Conservation (phyloP, 2,329 filamentous ascomycete species). For the Penicillium aurantiogriseum region DNA sequence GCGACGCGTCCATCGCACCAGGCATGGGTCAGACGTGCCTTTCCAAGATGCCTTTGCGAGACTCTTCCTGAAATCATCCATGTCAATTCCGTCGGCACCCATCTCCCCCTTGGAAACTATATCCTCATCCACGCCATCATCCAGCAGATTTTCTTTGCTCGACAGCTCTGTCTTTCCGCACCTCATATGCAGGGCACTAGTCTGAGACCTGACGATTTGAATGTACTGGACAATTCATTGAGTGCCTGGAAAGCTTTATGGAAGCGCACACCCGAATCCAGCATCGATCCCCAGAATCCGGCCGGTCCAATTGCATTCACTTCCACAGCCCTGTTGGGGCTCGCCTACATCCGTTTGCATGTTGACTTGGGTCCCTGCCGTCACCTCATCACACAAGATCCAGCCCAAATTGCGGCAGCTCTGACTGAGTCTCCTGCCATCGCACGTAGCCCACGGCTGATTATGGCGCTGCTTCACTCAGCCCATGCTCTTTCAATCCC, state of each 20-base stretch:
- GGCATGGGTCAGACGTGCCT: constrained; percentile 36
- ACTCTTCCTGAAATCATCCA: constrained; percentile 42
- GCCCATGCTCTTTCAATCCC: constrained; percentile 56
- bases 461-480: constrained; percentile 53
- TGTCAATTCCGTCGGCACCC: constrained; percentile 34
- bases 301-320: constrained; percentile 56
- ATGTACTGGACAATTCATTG: constrained; percentile 48
- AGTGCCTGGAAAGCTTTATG: constrained; percentile 54
- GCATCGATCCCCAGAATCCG: constrained; percentile 54
- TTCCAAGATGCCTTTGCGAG: constrained; percentile 49
- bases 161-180: constrained; percentile 48
- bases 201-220: constrained; percentile 46
- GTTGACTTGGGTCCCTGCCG: constrained; percentile 49
- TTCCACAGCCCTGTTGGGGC: constrained; percentile 48
- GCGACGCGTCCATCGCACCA: constrained; percentile 41
- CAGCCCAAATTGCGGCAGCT: constrained; percentile 47
- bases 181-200: constrained; percentile 45
- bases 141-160: constrained; percentile 54
- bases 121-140: constrained; percentile 56
- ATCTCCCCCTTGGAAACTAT: constrained; percentile 55
- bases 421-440: constrained; percentile 45
- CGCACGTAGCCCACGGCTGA: constrained; percentile 46
- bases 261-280: constrained; percentile 54
- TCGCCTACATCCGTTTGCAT: constrained; percentile 50
- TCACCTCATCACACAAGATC: constrained; percentile 49